Conservation (phyloP, 2,329 filamentous ascomycete species). For the Aspergillus sp. region DNA sequence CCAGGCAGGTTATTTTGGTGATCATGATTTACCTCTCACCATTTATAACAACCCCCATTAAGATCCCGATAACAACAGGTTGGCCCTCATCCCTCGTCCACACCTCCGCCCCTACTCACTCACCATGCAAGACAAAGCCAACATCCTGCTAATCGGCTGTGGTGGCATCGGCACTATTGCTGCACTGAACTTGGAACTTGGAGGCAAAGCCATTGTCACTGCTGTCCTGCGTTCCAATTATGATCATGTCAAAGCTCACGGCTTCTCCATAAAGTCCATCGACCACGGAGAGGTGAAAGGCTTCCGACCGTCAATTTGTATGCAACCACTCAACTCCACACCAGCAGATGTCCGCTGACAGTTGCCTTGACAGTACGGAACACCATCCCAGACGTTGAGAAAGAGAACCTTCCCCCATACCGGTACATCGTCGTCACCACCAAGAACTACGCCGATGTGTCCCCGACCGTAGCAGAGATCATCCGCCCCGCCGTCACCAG, state of each 20-base stretch:
- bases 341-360: not conserved
- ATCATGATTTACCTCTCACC: not conserved
- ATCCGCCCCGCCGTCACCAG: conserved; percentile 56
- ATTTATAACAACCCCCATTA: not conserved
- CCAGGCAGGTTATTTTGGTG: not conserved
- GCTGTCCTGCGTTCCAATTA: conserved; percentile 61
- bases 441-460: conserved; percentile 60
- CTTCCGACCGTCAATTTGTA: conserved; percentile 50
- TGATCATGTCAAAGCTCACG: conserved; percentile 48
- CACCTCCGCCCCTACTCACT: not conserved
- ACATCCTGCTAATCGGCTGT: conserved; percentile 56
- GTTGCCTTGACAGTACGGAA: conserved; percentile 44
- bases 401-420: conserved; percentile 34
- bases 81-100: not conserved
- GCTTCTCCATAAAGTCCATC: conserved; percentile 58
- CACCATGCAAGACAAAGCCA: conserved; percentile 32
- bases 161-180: conserved; percentile 62
- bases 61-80: not conserved
- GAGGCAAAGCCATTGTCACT: conserved; percentile 55
- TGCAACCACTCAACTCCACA: conserved; percentile 7
- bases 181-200: conserved; percentile 57
- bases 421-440: conserved; percentile 61
- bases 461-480: conserved; percentile 51
- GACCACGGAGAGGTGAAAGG: conserved; percentile 51
- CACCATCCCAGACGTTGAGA: conserved; percentile 49